Conservation (phyloP, 768 basidiomycete species). For the Trametes maxima region DNA sequence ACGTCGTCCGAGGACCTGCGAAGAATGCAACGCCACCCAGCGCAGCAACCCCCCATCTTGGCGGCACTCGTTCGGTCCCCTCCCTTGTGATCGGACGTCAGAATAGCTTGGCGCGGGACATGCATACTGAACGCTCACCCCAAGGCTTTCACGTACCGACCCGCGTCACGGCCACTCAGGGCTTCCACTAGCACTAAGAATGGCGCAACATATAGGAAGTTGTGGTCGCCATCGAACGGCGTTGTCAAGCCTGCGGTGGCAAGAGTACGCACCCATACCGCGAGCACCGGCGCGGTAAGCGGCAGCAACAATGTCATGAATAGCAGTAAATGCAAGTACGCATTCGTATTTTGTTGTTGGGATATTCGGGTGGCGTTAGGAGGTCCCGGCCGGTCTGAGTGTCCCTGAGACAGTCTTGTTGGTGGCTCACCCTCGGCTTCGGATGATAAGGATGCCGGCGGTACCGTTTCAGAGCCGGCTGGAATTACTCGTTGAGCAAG, state of each 20-base stretch:
- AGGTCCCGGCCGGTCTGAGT: background rate
- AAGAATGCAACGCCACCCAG: slow-evolving; percentile 59
- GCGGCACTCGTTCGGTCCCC: slow-evolving; percentile 33
- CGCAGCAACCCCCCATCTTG: slow-evolving; percentile 55
- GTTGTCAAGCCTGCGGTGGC: slow-evolving; percentile 76
- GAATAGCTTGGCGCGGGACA: background rate
- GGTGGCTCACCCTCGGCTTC: background rate
- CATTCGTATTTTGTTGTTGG: slow-evolving; percentile 23
- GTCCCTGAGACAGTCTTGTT: background rate
- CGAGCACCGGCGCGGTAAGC: slow-evolving; percentile 72
- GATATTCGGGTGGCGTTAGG: background rate
- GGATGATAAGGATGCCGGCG: background rate
- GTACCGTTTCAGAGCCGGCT: background rate
- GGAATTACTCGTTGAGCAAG: background rate
- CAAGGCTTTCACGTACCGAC: slow-evolving; percentile 39
- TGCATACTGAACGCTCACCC: slow-evolving; percentile 28
- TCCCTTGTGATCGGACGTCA: background rate
- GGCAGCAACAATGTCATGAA: slow-evolving; percentile 85
- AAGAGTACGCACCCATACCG: slow-evolving; percentile 89
- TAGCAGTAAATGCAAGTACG: slow-evolving; percentile 57
- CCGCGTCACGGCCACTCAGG: slow-evolving; percentile 52
- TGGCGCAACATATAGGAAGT: slow-evolving; percentile 63
- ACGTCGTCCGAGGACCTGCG: slow-evolving; percentile 67
- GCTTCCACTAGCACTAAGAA: slow-evolving; percentile 63
- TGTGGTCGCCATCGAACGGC: slow-evolving; percentile 83